Base-by-base conservation (phyloP, 2,329 filamentous ascomycete genomes). In the Orbilia quercus region DNA sequence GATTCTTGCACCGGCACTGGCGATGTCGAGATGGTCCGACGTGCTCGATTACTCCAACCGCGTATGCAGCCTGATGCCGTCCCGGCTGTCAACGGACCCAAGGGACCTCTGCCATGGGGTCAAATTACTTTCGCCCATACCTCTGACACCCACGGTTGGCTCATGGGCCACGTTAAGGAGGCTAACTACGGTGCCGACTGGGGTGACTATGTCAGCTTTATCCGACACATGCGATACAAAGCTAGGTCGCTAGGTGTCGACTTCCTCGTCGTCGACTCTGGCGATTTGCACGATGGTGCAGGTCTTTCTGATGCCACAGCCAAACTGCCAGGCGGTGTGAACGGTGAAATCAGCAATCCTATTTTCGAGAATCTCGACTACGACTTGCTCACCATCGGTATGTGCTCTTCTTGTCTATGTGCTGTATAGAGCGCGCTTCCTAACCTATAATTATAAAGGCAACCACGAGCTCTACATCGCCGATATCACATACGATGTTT, bases 151-250 rank as follows among this genome's bases (percentile, higher is more conserved):
- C 62, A 73, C 60, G 69, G 95, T 78, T 99, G 95, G 95, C 89
- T 96, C 79, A 92, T 88, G 7, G 95, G 95, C 0, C 95, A 99
- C 83, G 82, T 98, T 3, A 89, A 93, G 83, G 95, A 99, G 89
- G 85, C 92, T 1, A 94, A 95, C 72, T 99, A 96, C 81, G 93
- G 91, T 5, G 94, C 92, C 50, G 95, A 99, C 81, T 98, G 95
- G 92, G 95, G 95, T 69, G 95, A 99, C 82, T 99, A 98, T 81
- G 86, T 98, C 78, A 97, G 94, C 5, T 97, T 99, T 79, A 88
- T 92, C 34, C 84, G 89, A 36, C 92, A 94, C 79, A 87, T 99
- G 84, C 90, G 87, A 64, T 85, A 88, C 76, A 89, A 87, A 79
- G 92, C 92, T 63, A 91, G 97, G 78, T 86, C 88, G 0, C 85